These are phyloP conservation scores for Sungouiella blattae DNA, from an alignment of 805 yeast species.

Conservation along the genomic window DNA sequence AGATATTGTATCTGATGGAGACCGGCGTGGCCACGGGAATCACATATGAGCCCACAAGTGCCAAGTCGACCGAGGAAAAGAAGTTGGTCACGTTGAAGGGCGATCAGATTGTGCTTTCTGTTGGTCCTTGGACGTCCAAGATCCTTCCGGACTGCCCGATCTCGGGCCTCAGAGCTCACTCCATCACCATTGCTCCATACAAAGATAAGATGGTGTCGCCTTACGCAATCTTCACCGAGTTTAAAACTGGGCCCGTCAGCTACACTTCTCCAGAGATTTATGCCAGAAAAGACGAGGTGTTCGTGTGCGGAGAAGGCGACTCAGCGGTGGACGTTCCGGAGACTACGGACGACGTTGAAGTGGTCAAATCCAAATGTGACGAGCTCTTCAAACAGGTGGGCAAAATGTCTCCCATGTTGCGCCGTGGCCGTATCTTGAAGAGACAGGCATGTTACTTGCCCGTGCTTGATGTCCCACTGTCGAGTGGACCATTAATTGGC, in stretches of 20 bases:
- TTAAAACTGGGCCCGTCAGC: conserved; percentile 61
- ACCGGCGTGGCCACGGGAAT: conserved; percentile 72
- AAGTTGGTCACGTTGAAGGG: conserved; percentile 51
- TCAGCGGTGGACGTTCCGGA: conserved; percentile 88
- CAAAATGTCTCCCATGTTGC: conserved; percentile 63
- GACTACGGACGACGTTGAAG: conserved; percentile 89
- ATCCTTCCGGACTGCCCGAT: conserved; percentile 91
- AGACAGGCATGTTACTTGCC: conserved; percentile 96
- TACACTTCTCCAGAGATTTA: conserved; percentile 91
- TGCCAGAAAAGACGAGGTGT: conserved; percentile 92
- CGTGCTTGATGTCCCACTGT: conserved; percentile 86
- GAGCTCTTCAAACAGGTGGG: conserved; percentile 80
- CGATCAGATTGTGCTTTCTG: conserved; percentile 77
- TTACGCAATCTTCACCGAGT: conserved; percentile 89
- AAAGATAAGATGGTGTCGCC: conserved; percentile 74
- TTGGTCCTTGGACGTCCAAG: conserved; percentile 97
- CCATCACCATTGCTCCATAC: conserved; percentile 84
- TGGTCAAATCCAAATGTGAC: conserved; percentile 83
- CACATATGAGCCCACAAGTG: conserved; percentile 50
- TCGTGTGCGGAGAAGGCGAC: conserved; percentile 97
- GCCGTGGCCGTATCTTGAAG: conserved; percentile 69
- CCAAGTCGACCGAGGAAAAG: conserved; percentile 18
- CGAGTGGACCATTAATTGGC: conserved; percentile 91
- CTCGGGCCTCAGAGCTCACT: conserved; percentile 90
- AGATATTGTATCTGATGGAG: conserved; percentile 57